Conservation (phyloP, 169 alveolate genomes). For the Cyclospora cayetanensis region DNA sequence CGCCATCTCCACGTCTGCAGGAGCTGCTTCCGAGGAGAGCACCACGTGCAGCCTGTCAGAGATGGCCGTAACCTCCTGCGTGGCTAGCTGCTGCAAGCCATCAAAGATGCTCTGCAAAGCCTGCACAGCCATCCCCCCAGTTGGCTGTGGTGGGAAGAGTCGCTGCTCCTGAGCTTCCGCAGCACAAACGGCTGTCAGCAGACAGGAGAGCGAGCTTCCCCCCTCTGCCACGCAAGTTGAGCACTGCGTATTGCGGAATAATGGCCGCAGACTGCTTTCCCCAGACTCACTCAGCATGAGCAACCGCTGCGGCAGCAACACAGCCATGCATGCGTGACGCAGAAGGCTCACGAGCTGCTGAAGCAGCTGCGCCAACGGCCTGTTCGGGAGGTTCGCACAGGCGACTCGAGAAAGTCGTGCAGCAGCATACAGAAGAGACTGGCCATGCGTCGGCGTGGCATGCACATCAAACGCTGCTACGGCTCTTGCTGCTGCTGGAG, state of each 20-base stretch:
- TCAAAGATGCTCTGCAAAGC: not conserved
- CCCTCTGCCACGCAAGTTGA: no score
- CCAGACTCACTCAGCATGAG: not conserved
- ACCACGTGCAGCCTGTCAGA: not conserved
- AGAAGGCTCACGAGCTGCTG: not conserved
- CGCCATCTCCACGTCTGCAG: conserved; percentile 3
- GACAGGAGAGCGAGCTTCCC: no score
- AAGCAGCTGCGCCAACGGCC: conserved; percentile 14
- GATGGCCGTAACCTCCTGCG: not conserved
- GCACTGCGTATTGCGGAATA: no score
- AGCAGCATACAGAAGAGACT: conserved; percentile 30
- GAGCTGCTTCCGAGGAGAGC: not conserved
- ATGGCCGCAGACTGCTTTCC: not conserved
- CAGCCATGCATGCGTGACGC: not conserved
- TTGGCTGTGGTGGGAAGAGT: no score
- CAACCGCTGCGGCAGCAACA: conserved; percentile 41
- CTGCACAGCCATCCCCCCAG: not conserved
- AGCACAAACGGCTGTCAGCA: not conserved
- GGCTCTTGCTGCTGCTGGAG: conserved; percentile 44
- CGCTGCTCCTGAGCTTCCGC: not conserved
- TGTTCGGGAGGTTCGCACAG: not conserved
- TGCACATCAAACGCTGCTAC: not conserved
- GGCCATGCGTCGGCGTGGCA: not conserved
- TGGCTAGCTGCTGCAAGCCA: conserved; percentile 1
- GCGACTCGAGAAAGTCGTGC: not conserved